These are phyloP conservation scores for Colletotrichum eremochloae DNA, from an alignment of 2,329 filamentous ascomycete genomes.

Conservation along the genomic window DNA sequence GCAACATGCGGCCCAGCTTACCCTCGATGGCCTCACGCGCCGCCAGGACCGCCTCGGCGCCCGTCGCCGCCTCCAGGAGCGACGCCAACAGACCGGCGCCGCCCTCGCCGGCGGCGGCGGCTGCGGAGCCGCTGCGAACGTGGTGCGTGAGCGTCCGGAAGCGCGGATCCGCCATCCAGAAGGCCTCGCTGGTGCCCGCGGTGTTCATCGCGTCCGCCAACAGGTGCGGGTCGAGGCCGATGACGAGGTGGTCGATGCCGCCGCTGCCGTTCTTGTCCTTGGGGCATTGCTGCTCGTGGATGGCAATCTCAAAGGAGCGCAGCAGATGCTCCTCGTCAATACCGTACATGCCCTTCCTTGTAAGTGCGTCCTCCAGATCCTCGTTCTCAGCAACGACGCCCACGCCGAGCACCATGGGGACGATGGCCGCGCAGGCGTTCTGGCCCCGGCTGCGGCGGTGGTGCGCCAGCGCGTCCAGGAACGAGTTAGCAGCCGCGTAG, in stretches of 20 bases:
- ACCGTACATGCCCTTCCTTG: constrained; percentile 38
- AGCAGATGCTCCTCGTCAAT: constrained; percentile 40
- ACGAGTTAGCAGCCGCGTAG: constrained; percentile 49
- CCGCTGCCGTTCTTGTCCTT: too few species aligned
- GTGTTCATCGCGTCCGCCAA: constrained; percentile 39
- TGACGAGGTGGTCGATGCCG: constrained; percentile 47
- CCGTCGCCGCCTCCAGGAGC: constrained; percentile 42
- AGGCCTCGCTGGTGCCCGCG: constrained; percentile 36
- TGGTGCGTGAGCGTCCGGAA: constrained; percentile 43
- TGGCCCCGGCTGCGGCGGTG: neutral
- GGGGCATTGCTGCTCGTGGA: too few species aligned
- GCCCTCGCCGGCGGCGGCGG: constrained; percentile 1
- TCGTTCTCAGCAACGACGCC: constrained; percentile 46
- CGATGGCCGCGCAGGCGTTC: constrained; percentile 44
- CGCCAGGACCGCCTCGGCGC: constrained; percentile 6
- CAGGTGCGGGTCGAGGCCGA: constrained; percentile 47
- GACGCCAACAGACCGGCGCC: neutral
- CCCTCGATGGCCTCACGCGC: constrained; percentile 41
- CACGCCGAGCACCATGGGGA: constrained; percentile 51
- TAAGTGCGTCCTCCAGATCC: constrained; percentile 22
- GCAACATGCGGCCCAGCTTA: constrained; percentile 45
- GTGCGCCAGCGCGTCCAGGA: neutral
- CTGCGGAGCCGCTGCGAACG: too few species aligned
- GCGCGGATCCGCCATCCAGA: constrained; percentile 48
- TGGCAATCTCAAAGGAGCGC: constrained; percentile 43